phyloP scores from a whole-genome alignment of 2,329 filamentous ascomycete species.

The Pleurostoma richardsiae region DNA sequence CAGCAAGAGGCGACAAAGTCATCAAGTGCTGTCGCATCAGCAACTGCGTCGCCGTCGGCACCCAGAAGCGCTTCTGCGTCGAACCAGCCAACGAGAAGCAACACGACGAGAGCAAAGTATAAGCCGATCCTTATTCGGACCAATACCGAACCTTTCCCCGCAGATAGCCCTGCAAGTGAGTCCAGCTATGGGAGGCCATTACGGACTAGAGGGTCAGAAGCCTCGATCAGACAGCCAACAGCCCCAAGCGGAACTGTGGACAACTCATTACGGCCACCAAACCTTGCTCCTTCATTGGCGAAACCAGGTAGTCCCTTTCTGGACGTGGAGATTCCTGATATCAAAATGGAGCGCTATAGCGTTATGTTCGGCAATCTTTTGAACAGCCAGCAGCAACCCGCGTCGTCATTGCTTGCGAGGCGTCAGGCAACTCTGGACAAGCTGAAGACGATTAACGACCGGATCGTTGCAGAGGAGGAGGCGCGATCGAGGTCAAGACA shows the following conservation, averaged over 20 bases:
- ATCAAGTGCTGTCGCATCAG: constrained; percentile 10
- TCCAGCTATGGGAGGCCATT: neutral
- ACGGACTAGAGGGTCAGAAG: constrained; percentile 11
- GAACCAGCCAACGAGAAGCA: constrained; percentile 24
- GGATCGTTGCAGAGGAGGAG: constrained; percentile 31
- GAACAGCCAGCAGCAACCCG: constrained; percentile 29
- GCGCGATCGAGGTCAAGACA: constrained; percentile 17
- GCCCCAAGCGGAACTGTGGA: neutral
- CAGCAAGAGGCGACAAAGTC: constrained; percentile 12
- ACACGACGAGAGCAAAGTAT: constrained; percentile 31
- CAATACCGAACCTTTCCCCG: constrained; percentile 29
- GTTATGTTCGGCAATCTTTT: constrained; percentile 85
- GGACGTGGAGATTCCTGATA: constrained; percentile 73
- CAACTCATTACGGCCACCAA: constrained; percentile 1
- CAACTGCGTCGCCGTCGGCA: constrained; percentile 6
- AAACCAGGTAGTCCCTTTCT: constrained; percentile 39
- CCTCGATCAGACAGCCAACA: constrained; percentile 5
- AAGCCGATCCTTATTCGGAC: constrained; percentile 38
- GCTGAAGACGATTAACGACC: constrained; percentile 48
- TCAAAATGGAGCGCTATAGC: constrained; percentile 84
- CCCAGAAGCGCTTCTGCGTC: constrained; percentile 4
- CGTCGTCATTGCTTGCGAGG: constrained; percentile 44
- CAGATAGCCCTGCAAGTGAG: neutral
- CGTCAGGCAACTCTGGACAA: constrained; percentile 55
- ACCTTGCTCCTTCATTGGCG: neutral